Conservation (phyloP, 2,329 filamentous ascomycete species). For the Davidsoniella virescens region DNA sequence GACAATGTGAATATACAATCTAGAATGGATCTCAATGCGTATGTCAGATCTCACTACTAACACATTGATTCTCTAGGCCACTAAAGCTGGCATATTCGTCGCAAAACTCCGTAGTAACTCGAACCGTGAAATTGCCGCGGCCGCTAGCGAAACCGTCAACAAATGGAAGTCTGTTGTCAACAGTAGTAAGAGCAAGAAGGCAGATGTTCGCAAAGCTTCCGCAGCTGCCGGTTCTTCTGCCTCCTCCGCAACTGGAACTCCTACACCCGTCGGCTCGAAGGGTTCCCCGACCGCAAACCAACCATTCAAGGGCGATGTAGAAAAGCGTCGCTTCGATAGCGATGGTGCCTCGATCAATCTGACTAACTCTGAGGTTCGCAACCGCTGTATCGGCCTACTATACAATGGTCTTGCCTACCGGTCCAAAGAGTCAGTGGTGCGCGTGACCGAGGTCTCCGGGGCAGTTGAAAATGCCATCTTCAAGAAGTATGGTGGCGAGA, state of each 20-base stretch:
- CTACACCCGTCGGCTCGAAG: conserved; percentile 19
- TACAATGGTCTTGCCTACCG: conserved; percentile 74
- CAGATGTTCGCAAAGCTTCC: conserved; percentile 21
- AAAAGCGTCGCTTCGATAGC: conserved; percentile 67
- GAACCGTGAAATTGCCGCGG: conserved; percentile 63
- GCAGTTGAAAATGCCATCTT: conserved; percentile 73
- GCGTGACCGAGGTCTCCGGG: conserved; percentile 57
- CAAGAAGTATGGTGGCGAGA: conserved; percentile 49
- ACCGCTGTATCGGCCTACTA: conserved; percentile 77
- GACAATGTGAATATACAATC: neutral
- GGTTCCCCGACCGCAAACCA: conserved; percentile 28
- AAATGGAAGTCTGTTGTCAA: conserved; percentile 78
- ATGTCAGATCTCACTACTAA: neutral
- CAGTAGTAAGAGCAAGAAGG: conserved; percentile 36
- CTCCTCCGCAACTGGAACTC: conserved; percentile 31
- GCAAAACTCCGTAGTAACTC: conserved; percentile 63
- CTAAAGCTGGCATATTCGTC: conserved; percentile 79
- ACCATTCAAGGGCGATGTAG: conserved; percentile 45
- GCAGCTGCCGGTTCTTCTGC: conserved; percentile 27
- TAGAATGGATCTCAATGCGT: neutral
- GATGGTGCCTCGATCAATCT: conserved; percentile 66
- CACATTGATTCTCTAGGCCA: conserved; percentile 35
- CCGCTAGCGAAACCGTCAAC: conserved; percentile 67
- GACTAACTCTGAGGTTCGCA: conserved; percentile 57
- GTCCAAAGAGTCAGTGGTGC: conserved; percentile 53